Base-by-base conservation (phyloP, 164 flowering plant species). In the Warburgia ugandensis region DNA sequence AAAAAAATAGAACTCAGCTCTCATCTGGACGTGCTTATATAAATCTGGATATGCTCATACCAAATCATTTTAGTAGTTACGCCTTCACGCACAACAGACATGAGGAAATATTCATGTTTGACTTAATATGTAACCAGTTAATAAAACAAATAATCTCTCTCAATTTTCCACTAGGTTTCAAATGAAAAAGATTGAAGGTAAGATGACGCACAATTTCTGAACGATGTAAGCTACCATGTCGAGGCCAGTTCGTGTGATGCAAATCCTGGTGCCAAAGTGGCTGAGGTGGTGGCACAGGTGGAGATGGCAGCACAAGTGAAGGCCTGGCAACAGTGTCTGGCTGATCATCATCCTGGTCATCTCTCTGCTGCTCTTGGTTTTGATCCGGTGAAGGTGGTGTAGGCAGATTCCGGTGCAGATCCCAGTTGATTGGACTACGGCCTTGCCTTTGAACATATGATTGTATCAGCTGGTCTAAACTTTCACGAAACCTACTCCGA, bases 391-490 rank as follows among this genome's bases (percentile, higher is more conserved):
- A 56, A 39, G 54, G 63, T 52, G 59, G 64, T 6, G 63, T 52
- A 49, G 56, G 60, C 54, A 76, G 64, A 23, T 64, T 57, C 46
- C 64, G 77, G 27, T 78, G 73, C 52, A 68, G 36, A 59, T 87
- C 95, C 96, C 91, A 80, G 26, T 75, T 83, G 42, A 57, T 36
- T 8, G 86, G 57, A 62, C 74, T 64, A 57, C 72, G 74, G 48
- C 75, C 73, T 69, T 75, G 94, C 71, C 97, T 80, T 61, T 84
- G 89, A 40, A 81, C 86, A 58, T 84, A 83, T 41, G 96, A 83
- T 50, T 79, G 96, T 61, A 91, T 75, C 65, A 91, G 54, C 23
- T 73, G 91, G 62, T 91, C 77, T 26, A 91, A 72, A 56, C 83
- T 86, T 61, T 83, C 84, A 23, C 96, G 89, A 42, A 91, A 91